Percentiles rank a stretch among this genome's conserved stretches.
phyloP scores from a whole-genome alignment of 257 asterid genomes.

The Lavandula angustifolia region DNA sequence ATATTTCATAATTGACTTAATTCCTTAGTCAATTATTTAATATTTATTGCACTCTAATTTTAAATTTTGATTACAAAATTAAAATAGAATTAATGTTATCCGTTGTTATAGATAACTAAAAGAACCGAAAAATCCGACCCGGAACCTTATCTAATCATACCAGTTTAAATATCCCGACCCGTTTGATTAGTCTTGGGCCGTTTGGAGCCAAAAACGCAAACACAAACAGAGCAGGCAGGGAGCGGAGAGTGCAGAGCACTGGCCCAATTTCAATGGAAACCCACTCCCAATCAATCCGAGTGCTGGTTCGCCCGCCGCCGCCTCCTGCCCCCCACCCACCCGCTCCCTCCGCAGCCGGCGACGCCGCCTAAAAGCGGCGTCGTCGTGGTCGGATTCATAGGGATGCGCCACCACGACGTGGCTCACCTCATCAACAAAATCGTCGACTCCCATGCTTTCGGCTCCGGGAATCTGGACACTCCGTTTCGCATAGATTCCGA shows the following conservation, averaged over 20 bases:
- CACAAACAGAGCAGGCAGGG: background rate
- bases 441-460: constrained; percentile 72
- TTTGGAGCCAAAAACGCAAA: constrained; percentile 5
- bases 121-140: no score
- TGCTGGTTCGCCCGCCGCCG: constrained; percentile 77
- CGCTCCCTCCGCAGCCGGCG: constrained; percentile 36
- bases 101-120: no score
- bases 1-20: no score
- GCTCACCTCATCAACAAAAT: constrained; percentile 74
- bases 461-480: constrained; percentile 67
- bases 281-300: constrained; percentile 58
- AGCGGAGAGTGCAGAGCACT: constrained; percentile 1
- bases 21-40: no score
- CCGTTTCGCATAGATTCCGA: constrained; percentile 49
- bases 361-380: constrained; percentile 55
- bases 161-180: no score
- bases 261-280: constrained; percentile 45
- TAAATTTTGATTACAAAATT: no score
- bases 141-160: no score
- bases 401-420: constrained; percentile 67
- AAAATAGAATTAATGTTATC: no score
- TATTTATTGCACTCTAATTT: no score
- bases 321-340: constrained; percentile 42
- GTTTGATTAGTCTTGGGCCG: constrained; percentile 17
- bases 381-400: constrained; percentile 85